Percentiles rank a stretch among this genome's conserved stretches.
Conservation (phyloP, 2,329 filamentous ascomycete genomes). For the Dothidotthia symphoricarpi region DNA sequence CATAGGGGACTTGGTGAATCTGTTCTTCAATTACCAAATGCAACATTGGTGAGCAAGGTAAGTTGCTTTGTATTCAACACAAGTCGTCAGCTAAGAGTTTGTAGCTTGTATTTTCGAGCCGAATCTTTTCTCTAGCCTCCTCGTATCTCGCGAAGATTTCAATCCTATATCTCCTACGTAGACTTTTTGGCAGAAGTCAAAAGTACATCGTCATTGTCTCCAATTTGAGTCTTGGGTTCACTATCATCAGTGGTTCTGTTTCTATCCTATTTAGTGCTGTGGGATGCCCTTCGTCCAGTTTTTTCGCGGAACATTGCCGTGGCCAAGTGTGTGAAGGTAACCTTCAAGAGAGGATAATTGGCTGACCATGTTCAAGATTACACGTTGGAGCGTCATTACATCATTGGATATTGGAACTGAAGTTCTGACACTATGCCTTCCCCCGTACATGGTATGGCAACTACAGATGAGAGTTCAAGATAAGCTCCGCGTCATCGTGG, state of each 20-base stretch:
- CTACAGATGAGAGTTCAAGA: constrained; percentile 15
- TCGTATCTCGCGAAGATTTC: constrained; percentile 17
- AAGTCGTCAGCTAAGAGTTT: too few species aligned
- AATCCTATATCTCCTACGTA: constrained; percentile 11
- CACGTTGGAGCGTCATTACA: too few species aligned
- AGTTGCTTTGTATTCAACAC: too few species aligned
- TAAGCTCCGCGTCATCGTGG: constrained; percentile 18
- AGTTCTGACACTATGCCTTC: too few species aligned
- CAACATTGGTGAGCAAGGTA: too few species aligned
- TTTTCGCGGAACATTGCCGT: constrained; percentile 5
- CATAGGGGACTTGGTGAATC: too few species aligned
- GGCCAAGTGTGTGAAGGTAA: constrained; percentile 11
- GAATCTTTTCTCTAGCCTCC: constrained; percentile 10
- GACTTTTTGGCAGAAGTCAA: constrained; percentile 15
- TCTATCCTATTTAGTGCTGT: constrained; percentile 10
- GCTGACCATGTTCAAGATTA: too few species aligned
- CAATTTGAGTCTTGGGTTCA: constrained; percentile 2
- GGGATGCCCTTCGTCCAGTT: constrained; percentile 6
- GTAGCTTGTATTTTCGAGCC: constrained; percentile 1
- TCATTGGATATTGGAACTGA: too few species aligned
- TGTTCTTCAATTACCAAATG: too few species aligned
- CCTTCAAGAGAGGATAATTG: too few species aligned
- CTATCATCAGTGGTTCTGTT: neutral
- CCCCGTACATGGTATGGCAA: constrained; percentile 15
- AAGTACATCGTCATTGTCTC: constrained; percentile 4